Percentiles rank a stretch among this genome's conserved stretches.
Conservation (phyloP, 805 yeast genomes). For the Kazachstania kunashirensis region DNA sequence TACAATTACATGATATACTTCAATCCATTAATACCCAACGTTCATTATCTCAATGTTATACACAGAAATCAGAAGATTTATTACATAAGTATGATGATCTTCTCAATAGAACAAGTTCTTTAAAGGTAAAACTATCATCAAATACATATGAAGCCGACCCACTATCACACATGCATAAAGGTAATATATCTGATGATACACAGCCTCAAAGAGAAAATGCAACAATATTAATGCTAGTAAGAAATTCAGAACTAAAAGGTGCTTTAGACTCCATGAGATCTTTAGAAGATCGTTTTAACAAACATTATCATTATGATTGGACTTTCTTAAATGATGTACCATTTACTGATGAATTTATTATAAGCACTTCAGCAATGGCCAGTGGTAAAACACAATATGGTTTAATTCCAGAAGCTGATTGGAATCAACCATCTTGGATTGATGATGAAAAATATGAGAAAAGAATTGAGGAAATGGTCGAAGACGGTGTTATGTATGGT, state of each 20-base stretch:
- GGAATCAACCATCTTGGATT: constrained; percentile 73
- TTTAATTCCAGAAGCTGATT: constrained; percentile 53
- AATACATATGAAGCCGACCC: constrained; percentile 20
- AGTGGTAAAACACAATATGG: constrained; percentile 59
- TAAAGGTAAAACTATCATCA: constrained; percentile 17
- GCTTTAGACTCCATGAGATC: constrained; percentile 71
- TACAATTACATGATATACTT: not conserved
- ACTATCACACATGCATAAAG: not conserved
- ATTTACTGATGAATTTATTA: constrained; percentile 53
- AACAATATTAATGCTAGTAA: constrained; percentile 75
- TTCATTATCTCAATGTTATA: not conserved
- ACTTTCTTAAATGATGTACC: constrained; percentile 69
- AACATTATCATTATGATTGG: constrained; percentile 62
- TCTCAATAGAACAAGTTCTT: not conserved
- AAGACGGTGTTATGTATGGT: constrained; percentile 52
- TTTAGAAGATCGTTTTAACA: constrained; percentile 66
- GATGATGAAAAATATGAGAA: constrained; percentile 47
- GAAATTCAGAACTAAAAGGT: constrained; percentile 69
- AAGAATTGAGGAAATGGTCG: constrained; percentile 36
- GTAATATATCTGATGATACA: not conserved
- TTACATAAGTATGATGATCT: constrained; percentile 1
- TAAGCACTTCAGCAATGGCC: constrained; percentile 51
- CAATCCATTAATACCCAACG: not conserved
- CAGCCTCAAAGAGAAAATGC: constrained; percentile 44
- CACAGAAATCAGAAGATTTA: not conserved